A percentile compares a stretch with the other conserved stretches of the same genome.
These are phyloP conservation scores for Elaphomyces granulatus DNA, from an alignment of 495 filamentous ascomycete species.

Conservation along the genomic window DNA sequence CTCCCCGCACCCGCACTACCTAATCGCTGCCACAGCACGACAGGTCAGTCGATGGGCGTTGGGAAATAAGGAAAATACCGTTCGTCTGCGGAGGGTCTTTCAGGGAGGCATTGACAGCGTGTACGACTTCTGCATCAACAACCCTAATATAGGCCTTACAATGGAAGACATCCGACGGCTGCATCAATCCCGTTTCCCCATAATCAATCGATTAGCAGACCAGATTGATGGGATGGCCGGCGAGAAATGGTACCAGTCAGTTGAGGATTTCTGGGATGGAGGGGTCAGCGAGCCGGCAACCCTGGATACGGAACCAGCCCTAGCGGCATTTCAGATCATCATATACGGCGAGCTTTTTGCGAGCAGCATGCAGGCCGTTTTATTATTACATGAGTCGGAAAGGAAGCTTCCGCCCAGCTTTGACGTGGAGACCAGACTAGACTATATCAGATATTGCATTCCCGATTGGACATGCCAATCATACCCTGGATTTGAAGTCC, in stretches of 20 bases:
- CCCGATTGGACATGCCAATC: slow-evolving; percentile 11
- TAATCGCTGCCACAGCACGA: slow-evolving; percentile 19
- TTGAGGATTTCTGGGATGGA: slow-evolving; percentile 21
- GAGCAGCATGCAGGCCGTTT: slow-evolving; percentile 13
- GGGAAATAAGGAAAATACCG: too few relatives aligned
- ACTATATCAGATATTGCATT: slow-evolving; percentile 26
- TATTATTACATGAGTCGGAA: slow-evolving; percentile 11
- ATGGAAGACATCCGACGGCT: slow-evolving; percentile 22
- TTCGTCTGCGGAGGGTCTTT: slow-evolving; percentile 11
- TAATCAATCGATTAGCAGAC: slow-evolving; percentile 20
- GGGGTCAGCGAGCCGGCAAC: slow-evolving; percentile 20
- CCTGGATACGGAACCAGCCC: slow-evolving; percentile 14
- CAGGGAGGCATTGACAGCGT: slow-evolving; percentile 17
- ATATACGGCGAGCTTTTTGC: slow-evolving; percentile 29
- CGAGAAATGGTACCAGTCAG: slow-evolving; percentile 16
- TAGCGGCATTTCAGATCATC: slow-evolving; percentile 18
- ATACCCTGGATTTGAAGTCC: slow-evolving; percentile 2
- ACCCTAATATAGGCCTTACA: slow-evolving; percentile 13
- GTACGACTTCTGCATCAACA: slow-evolving; percentile 17
- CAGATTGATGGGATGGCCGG: slow-evolving; percentile 22
- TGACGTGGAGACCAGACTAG: slow-evolving; percentile 15
- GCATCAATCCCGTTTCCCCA: slow-evolving; percentile 16
- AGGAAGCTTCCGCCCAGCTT: too few relatives aligned
- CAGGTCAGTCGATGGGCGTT: slow-evolving; percentile 24
- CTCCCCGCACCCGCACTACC: slow-evolving; percentile 23